Evolutionary conservation across 2,329 filamentous ascomycete species (phyloP), one percentile per base, ranked within the genome.

Genomic region (Pseudofabraea citricarpa): DNA sequence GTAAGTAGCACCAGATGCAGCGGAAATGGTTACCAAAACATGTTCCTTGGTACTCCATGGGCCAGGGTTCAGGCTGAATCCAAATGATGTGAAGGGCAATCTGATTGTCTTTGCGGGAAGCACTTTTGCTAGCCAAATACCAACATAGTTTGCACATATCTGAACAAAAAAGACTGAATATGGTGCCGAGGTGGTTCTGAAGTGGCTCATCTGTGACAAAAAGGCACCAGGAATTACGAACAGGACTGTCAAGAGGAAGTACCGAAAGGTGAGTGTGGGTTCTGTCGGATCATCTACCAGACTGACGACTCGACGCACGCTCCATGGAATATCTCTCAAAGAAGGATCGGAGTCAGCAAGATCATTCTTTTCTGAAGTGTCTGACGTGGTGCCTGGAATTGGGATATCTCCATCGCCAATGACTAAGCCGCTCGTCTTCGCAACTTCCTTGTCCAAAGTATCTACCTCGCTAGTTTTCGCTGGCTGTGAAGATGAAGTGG

Each of bases 91-190:
- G 15, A 66, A 66, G 6, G 62, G 62, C 5, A 74, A 41, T 0
- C 62, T 68, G 43, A 75, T 45, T 4, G 68, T 66, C 61, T 67
- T 71, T 40, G 69, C 65, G 0, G 73, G 73, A 0, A 77, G 52
- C 12, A 62, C 48, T 31, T 52, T 64, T 10, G 70, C 70, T 24
- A 73, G 59, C 6, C 65, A 57, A 32, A 68, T 68, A 5, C 67
- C 73, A 16, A 70, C 64, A 0, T 73, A 74, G 15, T 63, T 73
- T 0, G 73, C 61, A 3, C 73, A 57, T 32, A 74, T 68, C 54
- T 74, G 71, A n/a, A 81, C 77, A 48, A 82, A 81, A 56, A 81
- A 80, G 37, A 81, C 70, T 0, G 76, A 78, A 54, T 80, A 82
- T 33, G 57, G 56, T 10, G 55, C 56, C 12, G 69, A 70, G 0